Conservation (phyloP, 2,329 filamentous ascomycete species). For the Aspergillus glaucus region DNA sequence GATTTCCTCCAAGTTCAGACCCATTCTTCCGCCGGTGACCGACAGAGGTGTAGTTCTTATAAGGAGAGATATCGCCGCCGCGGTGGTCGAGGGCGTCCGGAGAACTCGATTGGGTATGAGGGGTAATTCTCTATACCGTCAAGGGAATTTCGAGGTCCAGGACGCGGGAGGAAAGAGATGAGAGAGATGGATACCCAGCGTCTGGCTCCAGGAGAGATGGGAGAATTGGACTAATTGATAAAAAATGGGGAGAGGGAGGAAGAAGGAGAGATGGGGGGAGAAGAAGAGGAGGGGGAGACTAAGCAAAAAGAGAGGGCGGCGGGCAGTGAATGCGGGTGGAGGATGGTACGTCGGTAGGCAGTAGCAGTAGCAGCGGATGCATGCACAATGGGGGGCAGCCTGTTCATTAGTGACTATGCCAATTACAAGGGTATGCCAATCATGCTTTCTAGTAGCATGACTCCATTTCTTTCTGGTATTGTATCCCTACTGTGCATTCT, state of each 20-base stretch:
- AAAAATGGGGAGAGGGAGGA: slow-evolving; percentile 2
- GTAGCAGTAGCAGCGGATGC: neutral
- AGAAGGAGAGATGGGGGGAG: slow-evolving; percentile 7
- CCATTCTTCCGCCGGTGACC: slow-evolving; percentile 45
- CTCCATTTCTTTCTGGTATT: neutral
- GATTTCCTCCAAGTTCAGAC: slow-evolving; percentile 44
- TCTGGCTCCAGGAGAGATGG: slow-evolving; percentile 9
- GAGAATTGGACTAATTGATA: slow-evolving; percentile 1
- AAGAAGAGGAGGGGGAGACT: slow-evolving; percentile 10
- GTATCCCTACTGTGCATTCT: too few species aligned
- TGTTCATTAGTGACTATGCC: slow-evolving; percentile 14
- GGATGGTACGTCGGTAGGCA: neutral
- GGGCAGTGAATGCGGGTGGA: neutral
- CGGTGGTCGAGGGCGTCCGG: slow-evolving; percentile 8
- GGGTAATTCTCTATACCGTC: slow-evolving; percentile 18
- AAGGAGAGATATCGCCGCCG: slow-evolving; percentile 10
- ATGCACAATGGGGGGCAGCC: neutral
- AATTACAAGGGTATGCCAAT: slow-evolving; percentile 14
- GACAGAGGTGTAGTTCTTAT: slow-evolving; percentile 24
- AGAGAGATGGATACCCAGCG: slow-evolving; percentile 14
- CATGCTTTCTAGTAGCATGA: slow-evolving; percentile 1
- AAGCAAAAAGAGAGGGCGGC: slow-evolving; percentile 4
- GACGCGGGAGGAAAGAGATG: slow-evolving; percentile 15
- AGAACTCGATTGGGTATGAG: slow-evolving; percentile 4
- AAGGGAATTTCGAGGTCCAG: slow-evolving; percentile 13